Evolutionary conservation across 2,329 filamentous ascomycete species (phyloP).

Genomic region (Trichoderma sp.): DNA sequence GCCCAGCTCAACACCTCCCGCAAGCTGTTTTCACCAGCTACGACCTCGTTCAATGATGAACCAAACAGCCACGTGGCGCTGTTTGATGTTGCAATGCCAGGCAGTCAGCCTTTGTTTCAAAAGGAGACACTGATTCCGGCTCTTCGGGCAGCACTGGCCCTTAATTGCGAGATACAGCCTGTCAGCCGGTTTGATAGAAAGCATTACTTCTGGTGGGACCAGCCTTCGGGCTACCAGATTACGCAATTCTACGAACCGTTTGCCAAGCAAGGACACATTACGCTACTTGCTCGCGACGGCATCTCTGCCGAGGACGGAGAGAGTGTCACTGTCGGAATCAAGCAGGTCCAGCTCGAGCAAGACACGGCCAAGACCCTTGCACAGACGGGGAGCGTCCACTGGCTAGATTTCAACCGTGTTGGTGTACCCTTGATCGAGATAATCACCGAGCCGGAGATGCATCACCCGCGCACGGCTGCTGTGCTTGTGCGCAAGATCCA

Average conservation of each 20-base stretch:
- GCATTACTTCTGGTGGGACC: constrained; percentile 99
- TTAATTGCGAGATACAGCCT: constrained; percentile 76
- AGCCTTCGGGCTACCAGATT: constrained; percentile 94
- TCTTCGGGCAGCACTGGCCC: constrained; percentile 81
- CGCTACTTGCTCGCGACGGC: constrained; percentile 72
- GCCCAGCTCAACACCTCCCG: constrained; percentile 86
- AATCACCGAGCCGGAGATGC: constrained; percentile 87
- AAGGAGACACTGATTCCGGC: constrained; percentile 81
- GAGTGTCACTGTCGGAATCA: constrained; percentile 74
- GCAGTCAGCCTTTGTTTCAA: constrained; percentile 86
- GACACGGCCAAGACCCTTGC: constrained; percentile 94
- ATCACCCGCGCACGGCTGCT: constrained; percentile 82
- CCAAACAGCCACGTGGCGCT: constrained; percentile 86
- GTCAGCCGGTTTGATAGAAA: constrained; percentile 90
- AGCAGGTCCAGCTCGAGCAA: constrained; percentile 96
- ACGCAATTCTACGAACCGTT: constrained; percentile 88
- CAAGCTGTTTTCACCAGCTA: constrained; percentile 84
- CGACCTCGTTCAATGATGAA: constrained; percentile 63
- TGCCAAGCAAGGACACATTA: constrained; percentile 70
- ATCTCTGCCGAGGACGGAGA: constrained; percentile 74
- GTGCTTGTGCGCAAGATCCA: constrained; percentile 90
- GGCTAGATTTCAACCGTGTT: constrained; percentile 92
- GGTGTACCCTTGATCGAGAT: constrained; percentile 92
- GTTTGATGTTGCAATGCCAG: constrained; percentile 88
- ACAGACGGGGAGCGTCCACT: constrained; percentile 69